Base-by-base conservation (phyloP, 2,329 filamentous ascomycete genomes). In the Trichoderma sp. region DNA sequence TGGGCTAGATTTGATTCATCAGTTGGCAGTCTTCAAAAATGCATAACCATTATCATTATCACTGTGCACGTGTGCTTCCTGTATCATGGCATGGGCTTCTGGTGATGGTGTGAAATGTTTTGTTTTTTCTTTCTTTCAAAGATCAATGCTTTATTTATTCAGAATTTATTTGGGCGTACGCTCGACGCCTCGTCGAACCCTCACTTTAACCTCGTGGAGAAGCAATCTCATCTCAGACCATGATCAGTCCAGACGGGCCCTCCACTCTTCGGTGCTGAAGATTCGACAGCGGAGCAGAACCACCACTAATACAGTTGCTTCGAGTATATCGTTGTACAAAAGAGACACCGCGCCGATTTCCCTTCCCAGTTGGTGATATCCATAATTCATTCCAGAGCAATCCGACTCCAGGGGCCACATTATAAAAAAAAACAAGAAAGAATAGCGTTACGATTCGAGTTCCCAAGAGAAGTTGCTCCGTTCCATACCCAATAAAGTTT, bases 171-270 rank as follows among this genome's bases (percentile, higher is more conserved):
- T 75, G 79, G 82, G 83, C 81, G 84, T 85, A 84, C 84, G 85
- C 89, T 91, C 89, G 85, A 91, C 89, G 88, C 88, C 83, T 83
- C 82, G 83, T 85, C 85, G 80, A 76, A 86, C 84, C 85, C 86
- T 89, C 85, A 89, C 89, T 91, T 91, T 90, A 91, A 91, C 89
- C 89, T 91, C 88, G 86, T 90, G 87, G 86, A 82, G 82, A 82
- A 82, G 81, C 82, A 81, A 79, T 83, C 82, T 80, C 81, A 79
- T 77, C 70, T 61, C 68, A 67, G 70, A 73, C 74, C 73, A 75
- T 71, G 34, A 34, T 15, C 26, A 57, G 72, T 72, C 67, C 71
- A 66, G 75, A 80, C 78, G 81, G 81, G 80, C 82, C 80, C 82
- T 83, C 88, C 87, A 90, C 88, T 90, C 88, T 86, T 90, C 86